Evolutionary conservation across 2,329 filamentous ascomycete species (phyloP), one percentile per base, ranked within the genome.

Genomic region (Clarireedia paspali): DNA sequence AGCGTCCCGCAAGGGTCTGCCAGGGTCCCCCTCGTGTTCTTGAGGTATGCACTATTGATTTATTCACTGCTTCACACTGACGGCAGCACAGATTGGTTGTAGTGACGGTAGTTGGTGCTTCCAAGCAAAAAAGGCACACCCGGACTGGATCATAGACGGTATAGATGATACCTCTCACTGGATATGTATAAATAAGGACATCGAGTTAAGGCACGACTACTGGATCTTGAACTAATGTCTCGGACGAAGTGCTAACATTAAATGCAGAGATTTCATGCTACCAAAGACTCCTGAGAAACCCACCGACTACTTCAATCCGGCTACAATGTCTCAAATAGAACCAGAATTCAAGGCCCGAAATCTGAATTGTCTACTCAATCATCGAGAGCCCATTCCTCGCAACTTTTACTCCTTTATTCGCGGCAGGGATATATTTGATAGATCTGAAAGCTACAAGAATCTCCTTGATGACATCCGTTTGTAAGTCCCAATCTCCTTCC

Each of bases 91-190:
- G 42, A 58, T 68, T 51, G 67, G 66, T 10, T 67, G 66, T 47
- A 60, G 63, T 47, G 61, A 67, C 50, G 67, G 67, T 5, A 50
- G 26, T 17, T 69, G 67, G 66, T 67, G 64, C 52, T 62, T 66
- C 26, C 57, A 58, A 15, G 58, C 64, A 34, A 68, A 67, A 55
- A 54, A 56, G 14, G 60, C 63, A 27, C 57, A 64, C 44, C 60
- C 64, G 6, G 61, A 60, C 42, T 69, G 67, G 67, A 58, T 63
- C n/a, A 58, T 69, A 30, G 61, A 68, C 36, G 67, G 66, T 6
- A 23, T 67, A 15, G 67, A 68, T 60, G 64, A 68, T 48, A 60
- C 60, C 2, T 58, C 65, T 56, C 64, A 66, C 44, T 68, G 66
- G 66, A 47, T 57, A 14, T 64, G 62, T 46, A 50, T 61, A 7